A percentile compares a stretch with the other conserved stretches of the same genome.
Conservation (phyloP, 805 yeast species). For the Kregervanrija fluxuum region DNA sequence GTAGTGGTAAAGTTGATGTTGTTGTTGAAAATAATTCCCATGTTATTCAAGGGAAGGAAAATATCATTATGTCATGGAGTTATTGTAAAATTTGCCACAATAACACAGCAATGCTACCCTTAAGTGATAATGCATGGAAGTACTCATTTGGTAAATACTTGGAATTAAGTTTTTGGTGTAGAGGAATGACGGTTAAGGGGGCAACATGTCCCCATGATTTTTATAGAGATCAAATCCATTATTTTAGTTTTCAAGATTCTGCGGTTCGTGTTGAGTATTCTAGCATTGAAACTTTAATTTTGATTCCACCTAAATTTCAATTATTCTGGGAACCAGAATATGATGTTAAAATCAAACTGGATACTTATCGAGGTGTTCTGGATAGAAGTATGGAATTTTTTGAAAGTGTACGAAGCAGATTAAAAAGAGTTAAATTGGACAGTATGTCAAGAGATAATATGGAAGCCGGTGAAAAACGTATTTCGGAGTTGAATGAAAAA, state of each 20-base stretch:
- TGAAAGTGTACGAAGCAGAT: constrained; percentile 60
- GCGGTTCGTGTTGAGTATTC: constrained; percentile 77
- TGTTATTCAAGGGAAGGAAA: constrained; percentile 50
- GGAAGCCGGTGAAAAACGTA: constrained; percentile 56
- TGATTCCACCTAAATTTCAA: constrained; percentile 68
- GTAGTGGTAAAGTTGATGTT: constrained; percentile 74
- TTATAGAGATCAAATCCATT: constrained; percentile 73
- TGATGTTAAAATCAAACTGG: constrained; percentile 62
- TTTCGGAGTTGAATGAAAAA: constrained; percentile 49
- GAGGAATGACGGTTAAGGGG: constrained; percentile 50
- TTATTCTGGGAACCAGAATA: constrained; percentile 66
- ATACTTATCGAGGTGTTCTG: constrained; percentile 46
- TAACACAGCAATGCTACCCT: constrained; percentile 67
- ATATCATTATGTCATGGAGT: constrained; percentile 85
- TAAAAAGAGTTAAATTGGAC: constrained; percentile 73
- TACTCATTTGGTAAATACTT: constrained; percentile 90
- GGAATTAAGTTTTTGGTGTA: constrained; percentile 77
- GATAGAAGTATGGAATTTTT: constrained; percentile 56
- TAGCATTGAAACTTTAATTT: constrained; percentile 66
- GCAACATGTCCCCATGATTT: constrained; percentile 68
- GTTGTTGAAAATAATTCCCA: constrained; percentile 56
- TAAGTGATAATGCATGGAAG: constrained; percentile 85
- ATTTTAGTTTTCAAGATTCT: constrained; percentile 73
- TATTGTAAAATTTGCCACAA: constrained; percentile 73
- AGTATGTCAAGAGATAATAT: constrained; percentile 49